A percentile compares a stretch with the other conserved stretches of the same genome.
Evolutionary conservation across 164 flowering plant species (phyloP).

Genomic region (Aristolochia contorta): DNA sequence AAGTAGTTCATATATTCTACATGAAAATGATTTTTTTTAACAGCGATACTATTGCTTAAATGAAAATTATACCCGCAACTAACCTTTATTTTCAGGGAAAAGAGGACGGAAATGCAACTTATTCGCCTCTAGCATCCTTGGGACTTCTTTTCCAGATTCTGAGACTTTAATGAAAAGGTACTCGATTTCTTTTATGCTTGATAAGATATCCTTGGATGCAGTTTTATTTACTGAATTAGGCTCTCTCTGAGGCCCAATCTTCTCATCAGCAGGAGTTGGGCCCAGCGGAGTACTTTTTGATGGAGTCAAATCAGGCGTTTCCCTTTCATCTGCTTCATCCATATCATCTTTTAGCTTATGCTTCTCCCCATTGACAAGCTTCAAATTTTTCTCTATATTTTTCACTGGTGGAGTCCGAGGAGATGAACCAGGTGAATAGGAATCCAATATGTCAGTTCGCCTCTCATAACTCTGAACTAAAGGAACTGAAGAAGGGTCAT

Average conservation of each 20-base stretch:
- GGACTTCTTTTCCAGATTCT: conserved; percentile 86
- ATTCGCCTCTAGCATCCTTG: conserved; percentile 95
- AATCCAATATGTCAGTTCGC: conserved; percentile 30
- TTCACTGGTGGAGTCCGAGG: conserved; percentile 23
- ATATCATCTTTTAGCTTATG: background rate
- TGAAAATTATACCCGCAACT: background rate
- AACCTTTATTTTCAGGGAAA: conserved; percentile 54
- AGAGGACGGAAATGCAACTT: conserved; percentile 74
- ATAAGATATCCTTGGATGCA: conserved; percentile 58
- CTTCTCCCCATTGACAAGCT: conserved; percentile 9
- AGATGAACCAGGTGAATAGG: conserved; percentile 17
- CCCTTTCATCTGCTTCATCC: conserved; percentile 9
- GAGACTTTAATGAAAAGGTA: conserved; percentile 70
- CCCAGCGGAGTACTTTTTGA: conserved; percentile 21
- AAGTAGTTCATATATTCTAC: background rate
- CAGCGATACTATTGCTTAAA: too few relatives aligned
- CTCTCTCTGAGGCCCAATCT: conserved; percentile 29
- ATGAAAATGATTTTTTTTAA: too few relatives aligned
- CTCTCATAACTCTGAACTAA: conserved; percentile 64
- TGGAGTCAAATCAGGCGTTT: conserved; percentile 50
- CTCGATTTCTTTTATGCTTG: conserved; percentile 81
- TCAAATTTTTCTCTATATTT: conserved; percentile 31
- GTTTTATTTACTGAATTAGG: conserved; percentile 28
- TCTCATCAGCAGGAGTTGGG: conserved; percentile 20
- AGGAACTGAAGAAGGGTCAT: conserved; percentile 50